A percentile compares a stretch with the other conserved stretches of the same genome.
Conservation (phyloP, 2,329 filamentous ascomycete genomes). For the Fusarium nodosum region DNA sequence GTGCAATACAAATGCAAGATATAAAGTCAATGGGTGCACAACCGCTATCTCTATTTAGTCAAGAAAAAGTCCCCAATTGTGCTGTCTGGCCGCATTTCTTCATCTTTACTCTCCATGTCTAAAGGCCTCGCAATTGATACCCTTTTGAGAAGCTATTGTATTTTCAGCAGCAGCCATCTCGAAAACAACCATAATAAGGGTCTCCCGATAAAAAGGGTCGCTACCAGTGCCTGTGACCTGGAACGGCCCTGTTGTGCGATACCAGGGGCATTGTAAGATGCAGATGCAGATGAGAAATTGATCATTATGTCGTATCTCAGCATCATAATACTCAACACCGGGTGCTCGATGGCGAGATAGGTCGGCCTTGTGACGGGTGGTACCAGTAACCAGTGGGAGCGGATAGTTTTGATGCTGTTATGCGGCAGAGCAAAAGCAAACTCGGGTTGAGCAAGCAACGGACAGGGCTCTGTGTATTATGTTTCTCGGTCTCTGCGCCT, state of each 20-base stretch:
- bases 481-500: conserved; percentile 39
- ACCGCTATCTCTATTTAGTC: conserved; percentile 21
- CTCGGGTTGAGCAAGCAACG: conserved; percentile 48
- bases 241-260: conserved; percentile 38
- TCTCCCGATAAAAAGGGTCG: conserved; percentile 41
- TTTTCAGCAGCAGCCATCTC: conserved; percentile 1
- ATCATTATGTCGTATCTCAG: conserved; percentile 28
- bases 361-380: conserved; percentile 39
- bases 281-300: conserved; percentile 31
- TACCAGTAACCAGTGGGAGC: conserved; percentile 36
- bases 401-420: conserved; percentile 29
- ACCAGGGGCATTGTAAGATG: conserved; percentile 23
- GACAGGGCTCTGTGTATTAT: conserved; percentile 45
- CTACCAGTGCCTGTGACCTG: conserved; percentile 32
- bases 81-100: not conserved
- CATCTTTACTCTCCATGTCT: not conserved
- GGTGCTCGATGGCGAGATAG: conserved; percentile 41
- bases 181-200: conserved; percentile 4
- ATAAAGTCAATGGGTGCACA: conserved; percentile 44
- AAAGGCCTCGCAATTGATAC: conserved; percentile 38
- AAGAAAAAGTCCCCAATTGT: conserved; percentile 5
- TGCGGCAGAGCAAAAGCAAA: conserved; percentile 46
- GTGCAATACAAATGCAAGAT: conserved; percentile 49
- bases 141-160: conserved; percentile 21
- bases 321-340: conserved; percentile 26